Percentiles rank a stretch among this genome's conserved stretches.
phyloP scores from a whole-genome alignment of 805 yeast species.

The Schizosaccharomyces lindneri region DNA sequence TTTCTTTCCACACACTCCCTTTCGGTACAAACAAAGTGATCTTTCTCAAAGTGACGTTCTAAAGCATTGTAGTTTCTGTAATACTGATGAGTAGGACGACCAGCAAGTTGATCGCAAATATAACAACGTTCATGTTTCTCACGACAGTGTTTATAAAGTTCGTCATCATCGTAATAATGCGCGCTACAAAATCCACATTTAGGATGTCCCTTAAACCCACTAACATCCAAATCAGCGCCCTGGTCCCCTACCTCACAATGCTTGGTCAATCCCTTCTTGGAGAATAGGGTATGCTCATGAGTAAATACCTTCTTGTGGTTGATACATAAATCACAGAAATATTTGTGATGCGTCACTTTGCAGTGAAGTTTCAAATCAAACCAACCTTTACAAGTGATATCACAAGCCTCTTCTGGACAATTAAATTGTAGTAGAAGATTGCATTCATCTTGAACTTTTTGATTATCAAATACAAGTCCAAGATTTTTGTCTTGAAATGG shows the following conservation, averaged over 20 bases:
- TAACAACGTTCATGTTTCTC: conserved; percentile 72
- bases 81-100: conserved; percentile 33
- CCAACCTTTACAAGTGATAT: conserved; percentile 22
- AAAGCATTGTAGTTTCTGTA: conserved; percentile 54
- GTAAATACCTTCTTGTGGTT: conserved; percentile 56
- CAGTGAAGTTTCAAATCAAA: conserved; percentile 42
- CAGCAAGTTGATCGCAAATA: conserved; percentile 52
- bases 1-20: conserved; percentile 63
- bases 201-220: conserved; percentile 77
- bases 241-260: conserved; percentile 55
- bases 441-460: conserved; percentile 24
- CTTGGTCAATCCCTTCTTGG: conserved; percentile 32
- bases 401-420: conserved; percentile 28
- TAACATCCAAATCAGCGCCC: conserved; percentile 6
- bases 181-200: conserved; percentile 57
- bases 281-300: conserved; percentile 37
- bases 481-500: conserved; percentile 20
- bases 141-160: conserved; percentile 55
- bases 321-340: conserved; percentile 54
- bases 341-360: conserved; percentile 33
- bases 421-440: conserved; percentile 25
- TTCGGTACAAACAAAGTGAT: conserved; percentile 57
- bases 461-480: conserved; percentile 36
- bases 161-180: conserved; percentile 73
- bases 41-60: conserved; percentile 44